Base-by-base conservation (phyloP, 257 asterid species). In the Primulina eburnea region DNA sequence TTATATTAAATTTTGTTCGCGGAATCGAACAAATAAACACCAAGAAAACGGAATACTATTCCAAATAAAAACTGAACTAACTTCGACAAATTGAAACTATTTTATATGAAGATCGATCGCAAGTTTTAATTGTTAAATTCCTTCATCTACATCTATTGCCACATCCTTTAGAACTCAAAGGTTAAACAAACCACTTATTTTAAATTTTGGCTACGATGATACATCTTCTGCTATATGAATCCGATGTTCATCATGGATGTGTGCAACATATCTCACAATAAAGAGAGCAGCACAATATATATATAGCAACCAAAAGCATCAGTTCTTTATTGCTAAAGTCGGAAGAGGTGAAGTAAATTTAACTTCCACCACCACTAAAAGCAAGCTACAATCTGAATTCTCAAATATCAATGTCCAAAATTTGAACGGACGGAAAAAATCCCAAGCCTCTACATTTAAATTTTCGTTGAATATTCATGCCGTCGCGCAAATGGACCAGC, bases 371-470 rank as follows among this genome's bases (percentile, higher is more conserved):
- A 28, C 47, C 20, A 64, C 71, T 50, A 4, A 5, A 64, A 26
- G 61, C 34, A 18, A 21, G 28, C 29, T 55, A 26, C 58, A 14
- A 60, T 69, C 58, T 16, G 10, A 69, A 38, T 33, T 69, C 60
- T 43, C 60, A 77, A 73, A 66, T 63, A 52, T 52, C 65, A 38
- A 12, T 34, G 38, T 43, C 75, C 33, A 58, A 69, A 64, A 64
- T 43, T 21, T 64, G 63, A 8, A 34, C 26, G n/a, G 67, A 52
- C 11, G 29, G 20, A 72, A 6, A 56, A 72, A 8, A 20, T 18
- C 43, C 59, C 40, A 26, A 10, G 64, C 52, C 67, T 62, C 73
- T 14, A 5, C 33, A 59, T 30, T 58, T 30, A 56, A 64, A 40
- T 43, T 43, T 12, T 43, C n/a, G 1, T 43, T 43, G 53, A 43